Base-by-base conservation (phyloP, 306 rosid genomes). In the Crotalaria pallida region DNA sequence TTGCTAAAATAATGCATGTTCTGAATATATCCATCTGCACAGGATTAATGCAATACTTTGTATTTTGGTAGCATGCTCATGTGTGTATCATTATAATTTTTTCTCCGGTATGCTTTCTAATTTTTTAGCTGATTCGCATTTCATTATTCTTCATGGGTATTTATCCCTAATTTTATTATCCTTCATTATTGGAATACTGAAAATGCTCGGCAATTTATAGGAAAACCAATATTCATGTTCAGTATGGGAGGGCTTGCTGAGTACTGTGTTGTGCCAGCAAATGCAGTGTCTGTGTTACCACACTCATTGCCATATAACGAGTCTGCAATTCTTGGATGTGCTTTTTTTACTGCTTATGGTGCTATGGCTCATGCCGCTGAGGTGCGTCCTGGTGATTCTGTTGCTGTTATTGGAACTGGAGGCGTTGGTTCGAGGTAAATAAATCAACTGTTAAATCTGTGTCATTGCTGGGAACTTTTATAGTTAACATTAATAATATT, bases 241-340 rank as follows among this genome's bases (percentile, higher is more conserved):
- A 87, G 98, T 64, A 94, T 90, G 98, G 98, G 96, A 59, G 97
- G 98, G 75, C 96, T 94, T 79, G 98, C 98, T 3, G 98, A 94
- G 80, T 90, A 85, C 75, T 94, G 98, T 77, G 95, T 94, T 71
- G 96, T 89, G 70, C 98, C 97, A 40, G 97, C 92, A 67, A 74
- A 90, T 87, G 98, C 80, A 9, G 76, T 94, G 82, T 5, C 89
- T 58, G 71, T 83, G 47, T 77, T 94, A 61, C 96, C 98, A 2
- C 55, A 81, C 26, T 84, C 96, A 36, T 67, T 94, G 90, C 97
- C 98, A 53, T 90, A 85, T 57, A 65, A 81, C 4, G 94, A 94
- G 74, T 90, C 98, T 67, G 97, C 97, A 73, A 85, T 93, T 79
- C 73, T 93, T 50, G 98, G 98, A 59, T 94, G 98, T 73, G 98